Evolutionary conservation across 805 yeast genomes (phyloP).

Genomic region (Wickerhamiella australiensis): DNA sequence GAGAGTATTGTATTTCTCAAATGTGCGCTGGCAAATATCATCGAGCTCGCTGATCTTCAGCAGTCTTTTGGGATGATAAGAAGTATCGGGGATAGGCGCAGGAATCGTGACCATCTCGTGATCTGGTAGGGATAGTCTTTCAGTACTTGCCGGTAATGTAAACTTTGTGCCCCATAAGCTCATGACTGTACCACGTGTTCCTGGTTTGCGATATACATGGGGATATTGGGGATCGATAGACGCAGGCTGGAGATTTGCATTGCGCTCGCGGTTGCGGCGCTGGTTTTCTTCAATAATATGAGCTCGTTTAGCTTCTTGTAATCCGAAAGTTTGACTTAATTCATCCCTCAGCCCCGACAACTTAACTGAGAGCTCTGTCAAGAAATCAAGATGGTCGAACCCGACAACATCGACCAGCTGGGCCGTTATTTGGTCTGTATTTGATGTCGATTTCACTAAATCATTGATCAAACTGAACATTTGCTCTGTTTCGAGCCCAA

Average conservation of each 20-base stretch:
- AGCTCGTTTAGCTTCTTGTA: constrained; percentile 15
- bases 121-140: constrained; percentile 32
- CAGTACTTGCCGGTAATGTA: constrained; percentile 70
- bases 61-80: constrained; percentile 35
- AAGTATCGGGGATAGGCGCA: constrained; percentile 31
- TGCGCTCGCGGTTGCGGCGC: constrained; percentile 15
- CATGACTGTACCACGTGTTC: constrained; percentile 55
- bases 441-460: not conserved
- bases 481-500: constrained; percentile 6
- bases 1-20: constrained; percentile 60
- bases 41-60: constrained; percentile 56
- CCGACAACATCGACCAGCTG: constrained; percentile 68
- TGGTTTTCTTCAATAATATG: constrained; percentile 17
- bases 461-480: not conserved
- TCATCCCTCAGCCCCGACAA: constrained; percentile 18
- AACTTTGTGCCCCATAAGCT: constrained; percentile 73
- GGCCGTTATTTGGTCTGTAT: constrained; percentile 14
- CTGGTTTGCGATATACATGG: constrained; percentile 61
- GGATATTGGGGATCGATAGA: constrained; percentile 50
- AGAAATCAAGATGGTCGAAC: constrained; percentile 71
- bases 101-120: constrained; percentile 84
- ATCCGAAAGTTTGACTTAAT: constrained; percentile 24
- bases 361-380: constrained; percentile 46
- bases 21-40: constrained; percentile 69
- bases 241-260: constrained; percentile 23